These are phyloP conservation scores for Moringa oleifera DNA, from an alignment of 345 rosid species.

Conservation along the genomic window DNA sequence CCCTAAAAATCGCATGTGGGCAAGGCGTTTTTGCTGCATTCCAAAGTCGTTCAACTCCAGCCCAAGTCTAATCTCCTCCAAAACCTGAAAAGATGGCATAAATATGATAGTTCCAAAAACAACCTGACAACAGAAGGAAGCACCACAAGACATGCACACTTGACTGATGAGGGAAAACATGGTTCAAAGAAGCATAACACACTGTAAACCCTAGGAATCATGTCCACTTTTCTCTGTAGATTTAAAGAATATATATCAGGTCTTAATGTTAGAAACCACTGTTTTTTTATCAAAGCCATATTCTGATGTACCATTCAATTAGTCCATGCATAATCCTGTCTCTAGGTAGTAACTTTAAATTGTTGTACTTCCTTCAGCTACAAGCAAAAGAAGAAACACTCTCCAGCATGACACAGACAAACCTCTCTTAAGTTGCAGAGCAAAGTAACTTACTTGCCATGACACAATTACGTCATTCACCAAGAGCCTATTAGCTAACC, in stretches of 20 bases:
- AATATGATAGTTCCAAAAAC: not conserved
- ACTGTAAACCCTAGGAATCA: not conserved
- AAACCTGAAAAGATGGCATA: constrained; percentile 48
- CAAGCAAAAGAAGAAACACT: not conserved
- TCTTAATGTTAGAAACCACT: not conserved
- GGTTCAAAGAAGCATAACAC: not conserved
- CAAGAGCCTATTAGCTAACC: too few relatives aligned
- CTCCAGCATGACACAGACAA: not conserved
- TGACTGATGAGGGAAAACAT: not conserved
- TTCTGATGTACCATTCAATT: not conserved
- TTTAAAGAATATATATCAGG: not conserved
- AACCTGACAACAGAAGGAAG: not conserved
- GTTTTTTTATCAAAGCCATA: not conserved
- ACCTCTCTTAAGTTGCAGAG: not conserved
- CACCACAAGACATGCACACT: not conserved
- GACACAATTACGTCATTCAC: not conserved
- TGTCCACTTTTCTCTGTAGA: not conserved
- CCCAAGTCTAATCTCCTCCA: constrained; percentile 97
- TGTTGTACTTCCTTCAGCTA: not conserved
- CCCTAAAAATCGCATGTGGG: constrained; percentile 95
- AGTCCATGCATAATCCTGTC: not conserved
- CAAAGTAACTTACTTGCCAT: not conserved
- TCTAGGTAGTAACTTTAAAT: not conserved
- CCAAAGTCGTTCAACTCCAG: constrained; percentile 92
- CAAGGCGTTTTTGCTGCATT: constrained; percentile 96